A percentile compares a stretch with the other conserved stretches of the same genome.
These are phyloP conservation scores for Botryotinia calthae DNA, from an alignment of 2,329 filamentous ascomycete genomes.

Conservation along the genomic window DNA sequence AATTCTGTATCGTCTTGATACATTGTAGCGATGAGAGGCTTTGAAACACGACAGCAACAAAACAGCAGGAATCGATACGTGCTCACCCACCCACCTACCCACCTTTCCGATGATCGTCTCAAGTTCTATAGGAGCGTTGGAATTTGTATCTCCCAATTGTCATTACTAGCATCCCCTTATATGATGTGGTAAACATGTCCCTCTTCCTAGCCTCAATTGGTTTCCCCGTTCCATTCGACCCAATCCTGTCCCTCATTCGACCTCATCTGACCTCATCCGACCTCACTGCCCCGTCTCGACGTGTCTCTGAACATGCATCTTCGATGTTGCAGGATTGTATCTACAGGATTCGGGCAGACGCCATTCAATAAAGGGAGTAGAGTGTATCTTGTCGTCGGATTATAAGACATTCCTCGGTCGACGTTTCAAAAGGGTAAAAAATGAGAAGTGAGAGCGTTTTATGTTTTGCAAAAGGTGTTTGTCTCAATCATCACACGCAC, in stretches of 20 bases:
- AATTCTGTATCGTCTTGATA: background rate
- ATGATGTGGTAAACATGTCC: background rate
- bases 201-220: background rate
- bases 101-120: background rate
- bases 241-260: background rate
- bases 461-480: background rate
- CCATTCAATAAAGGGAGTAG: too few relatives aligned
- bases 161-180: too few relatives aligned
- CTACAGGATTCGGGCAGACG: background rate
- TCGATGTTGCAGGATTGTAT: too few relatives aligned
- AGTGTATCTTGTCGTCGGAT: background rate
- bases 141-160: background rate
- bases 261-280: too few relatives aligned
- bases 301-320: background rate
- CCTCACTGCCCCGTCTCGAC: background rate
- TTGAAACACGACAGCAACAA: background rate
- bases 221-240: background rate
- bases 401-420: background rate
- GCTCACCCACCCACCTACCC: background rate
- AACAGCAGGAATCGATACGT: background rate
- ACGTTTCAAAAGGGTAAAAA: background rate
- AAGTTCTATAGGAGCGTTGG: background rate
- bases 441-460: background rate
- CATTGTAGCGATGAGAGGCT: background rate
- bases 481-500: conserved; percentile 2